Base-by-base conservation (phyloP, 257 asterid genomes). In the Schizonepeta tenuifolia region DNA sequence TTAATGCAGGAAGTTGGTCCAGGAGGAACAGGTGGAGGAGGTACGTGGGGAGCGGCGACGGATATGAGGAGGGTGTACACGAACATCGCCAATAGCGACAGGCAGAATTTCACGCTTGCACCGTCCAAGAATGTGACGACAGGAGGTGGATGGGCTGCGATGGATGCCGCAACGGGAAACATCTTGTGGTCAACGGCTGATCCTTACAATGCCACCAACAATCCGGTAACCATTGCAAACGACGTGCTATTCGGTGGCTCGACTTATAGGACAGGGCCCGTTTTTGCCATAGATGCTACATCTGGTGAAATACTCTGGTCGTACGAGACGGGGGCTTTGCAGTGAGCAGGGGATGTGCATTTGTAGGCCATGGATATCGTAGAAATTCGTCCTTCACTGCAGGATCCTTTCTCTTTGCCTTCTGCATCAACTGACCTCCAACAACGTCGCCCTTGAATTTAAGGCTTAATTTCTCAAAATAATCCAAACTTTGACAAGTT, bases 21-120 rank as follows among this genome's bases (percentile, higher is more conserved):
- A 0, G 86, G 89, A 66, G 83, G 88, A 12, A 0, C 9, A 0
- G n/a, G 9, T 0, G 89, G 89, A n/a, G 92, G 92, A 21, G 87
- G 87, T 0, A 82, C 21, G 6, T 84, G 92, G 89, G 91, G 92
- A 8, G 85, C 88, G 15, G 92, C 90, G 17, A 81, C 86, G 5
- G 88, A 87, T 26, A 59, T 53, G 4, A 65, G 49, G 51, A 77
- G 81, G 31, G 79, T 84, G n/a, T 87, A 87, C 26, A 87, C 88
- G 9, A 83, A 80, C 78, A 81, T 85, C 28, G 82, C 79, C 74
- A 84, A 84, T 55, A 51, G 46, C 47, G 21, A 59, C 0, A 9
- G 11, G 1, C 2, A 21, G 57, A 81, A 82, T 51, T 84, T 82
- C 58, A 75, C 81, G 1, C 77, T 87, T n/a, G 21, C 57, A 3